Conservation (phyloP, 306 rosid species). For the Spatholobus suberectus region DNA sequence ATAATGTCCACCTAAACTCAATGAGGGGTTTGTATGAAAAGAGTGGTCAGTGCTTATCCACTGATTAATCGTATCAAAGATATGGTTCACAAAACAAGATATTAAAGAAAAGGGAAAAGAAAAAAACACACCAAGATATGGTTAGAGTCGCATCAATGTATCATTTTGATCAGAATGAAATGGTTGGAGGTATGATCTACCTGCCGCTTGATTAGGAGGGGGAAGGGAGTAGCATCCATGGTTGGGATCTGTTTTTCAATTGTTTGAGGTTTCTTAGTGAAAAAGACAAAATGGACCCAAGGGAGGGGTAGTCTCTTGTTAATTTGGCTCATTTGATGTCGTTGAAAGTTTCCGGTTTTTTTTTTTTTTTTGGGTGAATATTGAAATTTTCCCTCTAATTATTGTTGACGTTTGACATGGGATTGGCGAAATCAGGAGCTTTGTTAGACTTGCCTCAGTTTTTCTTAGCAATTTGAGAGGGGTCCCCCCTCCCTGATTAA, state of each 20-base stretch:
- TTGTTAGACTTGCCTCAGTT: neutral
- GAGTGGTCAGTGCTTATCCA: conserved; percentile 45
- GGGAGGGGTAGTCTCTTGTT: neutral
- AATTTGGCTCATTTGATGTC: neutral
- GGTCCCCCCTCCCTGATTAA: neutral
- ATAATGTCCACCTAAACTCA: conserved; percentile 34
- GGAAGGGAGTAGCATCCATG: neutral
- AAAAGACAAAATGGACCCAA: neutral
- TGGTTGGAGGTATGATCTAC: neutral
- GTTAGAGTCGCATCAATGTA: neutral
- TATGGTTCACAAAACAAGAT: conserved; percentile 35
- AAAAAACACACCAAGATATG: neutral
- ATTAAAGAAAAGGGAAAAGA: neutral
- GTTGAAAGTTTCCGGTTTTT: no score
- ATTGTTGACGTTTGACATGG: neutral
- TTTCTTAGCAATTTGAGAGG: neutral
- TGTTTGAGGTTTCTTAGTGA: conserved; percentile 1
- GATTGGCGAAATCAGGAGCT: neutral
- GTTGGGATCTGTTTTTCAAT: neutral
- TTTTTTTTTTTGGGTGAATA: no score
- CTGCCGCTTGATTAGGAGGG: neutral
- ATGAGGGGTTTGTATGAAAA: conserved; percentile 34
- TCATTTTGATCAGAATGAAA: neutral
- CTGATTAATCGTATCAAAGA: conserved; percentile 41
- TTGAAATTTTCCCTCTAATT: conserved; percentile 13